Evolutionary conservation across 2,329 filamentous ascomycete species (phyloP), one percentile per base, ranked within the genome.

Genomic region (Ampelomyces quisqualis): DNA sequence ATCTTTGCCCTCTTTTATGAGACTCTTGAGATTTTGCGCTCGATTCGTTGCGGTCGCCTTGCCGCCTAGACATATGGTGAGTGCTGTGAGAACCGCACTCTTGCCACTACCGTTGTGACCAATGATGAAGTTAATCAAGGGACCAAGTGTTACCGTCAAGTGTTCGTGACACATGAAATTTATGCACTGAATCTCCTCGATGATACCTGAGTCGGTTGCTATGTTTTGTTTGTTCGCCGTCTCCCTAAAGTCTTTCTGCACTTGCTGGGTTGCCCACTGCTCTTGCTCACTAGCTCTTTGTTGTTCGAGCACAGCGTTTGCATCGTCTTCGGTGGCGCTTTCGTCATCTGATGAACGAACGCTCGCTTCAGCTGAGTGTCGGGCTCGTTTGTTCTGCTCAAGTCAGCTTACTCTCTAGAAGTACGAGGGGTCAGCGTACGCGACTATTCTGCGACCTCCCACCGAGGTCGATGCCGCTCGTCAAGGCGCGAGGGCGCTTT

Each of bases 81-180:
- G 81, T 4, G 90, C 93, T 0, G 93, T 97, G 19, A 98, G 73
- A 10, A 97, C 86, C 2, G 93, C 93, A 66, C 93, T 98, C 73
- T 98, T 98, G 23, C 93, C 93, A 64, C 91, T 97, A 21, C 93
- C 93, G 64, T 98, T 98, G 67, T 95, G 90, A 11, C 93, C 93
- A 40, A 96, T 90, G 47, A 98, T 90, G 70, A 98, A 98, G 69
- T 98, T 98, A 68, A 98, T 94, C 24, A 96, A 74, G 0, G 93
- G 93, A 0, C 93, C 93, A n/a, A 98, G 76, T 41, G 86, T 80
- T 45, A 95, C 86, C 29, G 85, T 81, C 13, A 97, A 78, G 40
- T 85, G 83, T 30, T 82, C 76, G 65, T 98, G 93, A 60, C 91
- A 97, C 93, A 97, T 97, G 70, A 97, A 97, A 66, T 96, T 96